These are phyloP conservation scores for Saksenaea oblongispora DNA, from an alignment of 371 early-diverging fungal genomes.

Conservation along the genomic window DNA sequence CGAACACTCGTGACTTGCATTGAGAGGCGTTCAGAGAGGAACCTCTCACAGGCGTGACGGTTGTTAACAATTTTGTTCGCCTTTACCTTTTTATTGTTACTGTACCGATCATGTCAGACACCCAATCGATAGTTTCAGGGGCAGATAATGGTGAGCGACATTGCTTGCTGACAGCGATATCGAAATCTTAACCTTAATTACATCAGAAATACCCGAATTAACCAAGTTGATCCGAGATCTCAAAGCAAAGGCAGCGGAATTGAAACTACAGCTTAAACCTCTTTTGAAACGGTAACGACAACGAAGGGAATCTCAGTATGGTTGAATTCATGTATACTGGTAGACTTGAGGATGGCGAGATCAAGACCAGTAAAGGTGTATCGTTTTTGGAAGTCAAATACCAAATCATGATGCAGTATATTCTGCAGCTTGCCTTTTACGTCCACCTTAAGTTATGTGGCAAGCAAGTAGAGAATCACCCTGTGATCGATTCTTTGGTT, in stretches of 20 bases:
- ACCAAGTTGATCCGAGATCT: constrained; percentile 51
- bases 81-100: neutral
- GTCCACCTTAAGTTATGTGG: constrained; percentile 81
- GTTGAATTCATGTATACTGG: neutral
- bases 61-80: neutral
- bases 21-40: no score
- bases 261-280: constrained; percentile 55
- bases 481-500: constrained; percentile 71
- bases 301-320: neutral
- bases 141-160: neutral
- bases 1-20: no score
- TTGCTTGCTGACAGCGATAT: neutral
- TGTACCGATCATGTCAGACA: neutral
- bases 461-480: constrained; percentile 59
- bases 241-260: constrained; percentile 54
- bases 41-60: neutral
- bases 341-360: constrained; percentile 56
- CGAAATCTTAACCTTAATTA: neutral
- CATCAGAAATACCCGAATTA: constrained; percentile 25
- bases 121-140: neutral
- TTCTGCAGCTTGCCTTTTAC: constrained; percentile 74
- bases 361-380: constrained; percentile 79
- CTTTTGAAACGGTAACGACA: constrained; percentile 50
- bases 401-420: constrained; percentile 86
- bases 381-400: constrained; percentile 86